Evolutionary conservation across 495 filamentous ascomycete genomes (phyloP), one percentile per base, ranked within the genome.

Genomic region (Penicillium manginii): DNA sequence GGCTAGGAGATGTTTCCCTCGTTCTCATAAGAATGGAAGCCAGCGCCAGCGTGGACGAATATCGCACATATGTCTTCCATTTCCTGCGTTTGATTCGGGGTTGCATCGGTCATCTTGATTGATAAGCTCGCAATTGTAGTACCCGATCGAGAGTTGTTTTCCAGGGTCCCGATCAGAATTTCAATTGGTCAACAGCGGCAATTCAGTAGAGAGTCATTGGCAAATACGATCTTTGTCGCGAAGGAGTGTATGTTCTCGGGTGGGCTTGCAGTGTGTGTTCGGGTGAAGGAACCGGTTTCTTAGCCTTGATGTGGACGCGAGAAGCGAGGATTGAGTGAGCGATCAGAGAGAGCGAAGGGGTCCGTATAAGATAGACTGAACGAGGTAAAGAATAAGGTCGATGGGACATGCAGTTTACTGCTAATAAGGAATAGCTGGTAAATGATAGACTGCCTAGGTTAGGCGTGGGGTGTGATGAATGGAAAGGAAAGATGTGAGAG

Each of bases 11-110:
- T 98, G 94, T 37, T 88, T 78, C 15, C 78, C 68, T 98, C 92
- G 73, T 98, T 97, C 50, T 88, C 82, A 15, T 78, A 65, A 63
- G 91, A 96, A 71, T 98, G 94, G 65, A 88, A 97, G n/a, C 94
- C 94, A 17, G 94, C 94, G 12, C 94, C 94, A 19, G 93, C 94
- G 78, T 98, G 94, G 55, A 98, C 86, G 67, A 96, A 97, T 33
- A 98, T 90, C n/a, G 89, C 89, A 57, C 78, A 83, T 10, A 83
- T 58, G 52, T 84, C 78, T 17, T 78, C 71, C 43, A 9, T 43
- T 43, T n/a, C 40, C 8, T 12, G 8, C 10, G 62, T 68, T 46
- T 60, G 67, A 52, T 68, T 71, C 18, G 66, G 54, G n/a, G n/a
- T n/a, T n/a, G n/a, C n/a, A 46, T 62, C 63, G 23, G 48, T 63